Conservation (phyloP, 2,329 filamentous ascomycete species). For the Beauveria scarabaeidicola region DNA sequence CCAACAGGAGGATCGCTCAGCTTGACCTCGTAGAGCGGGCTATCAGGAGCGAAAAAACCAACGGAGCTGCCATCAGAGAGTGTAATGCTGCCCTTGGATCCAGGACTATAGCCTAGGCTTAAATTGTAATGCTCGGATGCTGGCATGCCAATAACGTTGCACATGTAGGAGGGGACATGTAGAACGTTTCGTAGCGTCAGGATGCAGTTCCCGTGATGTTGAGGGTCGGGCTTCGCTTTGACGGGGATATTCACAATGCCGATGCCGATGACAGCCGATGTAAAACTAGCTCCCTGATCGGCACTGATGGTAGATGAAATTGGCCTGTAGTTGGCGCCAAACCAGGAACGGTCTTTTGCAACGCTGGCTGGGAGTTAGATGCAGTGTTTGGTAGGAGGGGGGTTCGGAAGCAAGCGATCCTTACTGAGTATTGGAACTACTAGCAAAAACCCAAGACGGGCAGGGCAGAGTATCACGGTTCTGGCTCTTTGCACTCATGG, state of each 20-base stretch:
- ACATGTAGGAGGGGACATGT: not conserved
- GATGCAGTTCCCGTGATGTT: not conserved
- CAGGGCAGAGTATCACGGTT: not conserved
- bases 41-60: not conserved
- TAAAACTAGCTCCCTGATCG: too few relatives aligned
- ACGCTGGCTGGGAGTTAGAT: not conserved
- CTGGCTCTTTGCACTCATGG: too few relatives aligned
- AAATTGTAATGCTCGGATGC: too few relatives aligned
- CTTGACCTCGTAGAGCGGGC: not conserved
- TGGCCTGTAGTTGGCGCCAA: not conserved
- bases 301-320: not conserved
- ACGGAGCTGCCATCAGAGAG: not conserved
- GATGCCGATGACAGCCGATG: not conserved
- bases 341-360: not conserved
- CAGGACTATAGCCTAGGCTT: too few relatives aligned
- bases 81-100: not conserved
- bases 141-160: conserved; percentile 7
- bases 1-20: not conserved
- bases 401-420: not conserved
- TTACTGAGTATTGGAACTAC: not conserved
- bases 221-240: not conserved
- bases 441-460: not conserved
- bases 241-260: not conserved
- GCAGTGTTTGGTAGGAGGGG: too few relatives aligned
- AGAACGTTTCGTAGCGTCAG: conserved; percentile 6